A percentile compares a stretch with the other conserved stretches of the same genome.
phyloP scores from a whole-genome alignment of 1,284 basidiomycete species.

The Ceratobasidium sp. region DNA sequence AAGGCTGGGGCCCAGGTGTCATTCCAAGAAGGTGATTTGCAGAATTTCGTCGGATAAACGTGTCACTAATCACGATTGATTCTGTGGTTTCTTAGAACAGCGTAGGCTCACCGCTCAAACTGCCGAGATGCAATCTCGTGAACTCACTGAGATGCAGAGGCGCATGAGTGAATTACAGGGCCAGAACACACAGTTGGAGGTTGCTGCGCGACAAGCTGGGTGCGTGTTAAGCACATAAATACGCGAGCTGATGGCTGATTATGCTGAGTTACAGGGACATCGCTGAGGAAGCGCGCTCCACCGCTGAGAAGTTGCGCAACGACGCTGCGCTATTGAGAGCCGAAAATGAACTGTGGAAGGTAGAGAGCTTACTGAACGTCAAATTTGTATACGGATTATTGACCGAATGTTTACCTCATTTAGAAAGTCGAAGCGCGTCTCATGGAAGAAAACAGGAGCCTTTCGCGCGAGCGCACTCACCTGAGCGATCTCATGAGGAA shows the following conservation, averaged over 20 bases:
- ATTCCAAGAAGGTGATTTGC: conserved; percentile 71
- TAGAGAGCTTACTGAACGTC: conserved; percentile 53
- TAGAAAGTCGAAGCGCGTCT: conserved; percentile 79
- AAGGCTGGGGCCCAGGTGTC: conserved; percentile 84
- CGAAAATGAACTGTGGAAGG: conserved; percentile 94
- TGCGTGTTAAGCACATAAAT: conserved; percentile 62
- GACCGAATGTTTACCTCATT: background rate
- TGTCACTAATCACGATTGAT: conserved; percentile 59
- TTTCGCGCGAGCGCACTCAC: conserved; percentile 83
- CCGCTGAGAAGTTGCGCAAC: conserved; percentile 79
- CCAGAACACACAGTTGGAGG: conserved; percentile 53
- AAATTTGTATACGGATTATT: conserved; percentile 52
- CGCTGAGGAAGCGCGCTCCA: conserved; percentile 58
- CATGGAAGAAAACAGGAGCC: conserved; percentile 82
- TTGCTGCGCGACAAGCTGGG: conserved; percentile 62
- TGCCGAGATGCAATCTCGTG: conserved; percentile 71
- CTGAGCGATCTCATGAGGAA: conserved; percentile 88
- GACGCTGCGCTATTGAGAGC: conserved; percentile 87
- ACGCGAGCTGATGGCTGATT: conserved; percentile 68
- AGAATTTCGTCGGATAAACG: conserved; percentile 23
- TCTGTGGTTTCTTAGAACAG: conserved; percentile 70
- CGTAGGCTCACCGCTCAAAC: conserved; percentile 73
- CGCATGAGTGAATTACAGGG: conserved; percentile 52
- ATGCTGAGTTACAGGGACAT: background rate
- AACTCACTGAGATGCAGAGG: conserved; percentile 52